Evolutionary conservation across 164 flowering plant genomes (phyloP).

Genomic region (Santalum album): DNA sequence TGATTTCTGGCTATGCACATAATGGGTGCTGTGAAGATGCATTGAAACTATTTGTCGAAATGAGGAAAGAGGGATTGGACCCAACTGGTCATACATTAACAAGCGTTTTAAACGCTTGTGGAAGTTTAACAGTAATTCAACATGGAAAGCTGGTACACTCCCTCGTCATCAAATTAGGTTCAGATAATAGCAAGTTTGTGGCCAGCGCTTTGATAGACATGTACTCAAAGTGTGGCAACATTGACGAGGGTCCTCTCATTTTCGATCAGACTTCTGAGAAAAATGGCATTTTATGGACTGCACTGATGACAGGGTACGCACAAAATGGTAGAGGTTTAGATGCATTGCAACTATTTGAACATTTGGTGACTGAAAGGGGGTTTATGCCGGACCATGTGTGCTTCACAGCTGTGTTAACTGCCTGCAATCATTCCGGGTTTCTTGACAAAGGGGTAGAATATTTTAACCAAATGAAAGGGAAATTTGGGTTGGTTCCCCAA

Average conservation of each 20-base stretch:
- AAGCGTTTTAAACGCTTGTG: conserved; percentile 37
- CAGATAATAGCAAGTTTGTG: conserved; percentile 25
- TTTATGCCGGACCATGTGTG: conserved; percentile 30
- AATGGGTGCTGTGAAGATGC: conserved; percentile 23
- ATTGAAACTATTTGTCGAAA: conserved; percentile 25
- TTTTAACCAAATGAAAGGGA: conserved; percentile 32
- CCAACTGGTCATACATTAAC: conserved; percentile 23
- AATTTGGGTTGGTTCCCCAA: conserved; percentile 34
- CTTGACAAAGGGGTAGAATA: conserved; percentile 32
- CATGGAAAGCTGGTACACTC: conserved; percentile 37
- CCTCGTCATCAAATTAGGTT: conserved; percentile 29
- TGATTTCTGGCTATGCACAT: not conserved
- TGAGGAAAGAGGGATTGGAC: conserved; percentile 15
- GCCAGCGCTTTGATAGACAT: conserved; percentile 37
- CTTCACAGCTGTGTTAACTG: conserved; percentile 43
- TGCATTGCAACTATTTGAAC: conserved; percentile 32
- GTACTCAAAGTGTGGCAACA: conserved; percentile 45
- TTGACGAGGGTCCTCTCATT: conserved; percentile 26
- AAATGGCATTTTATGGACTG: conserved; percentile 30
- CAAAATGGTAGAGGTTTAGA: conserved; percentile 34
- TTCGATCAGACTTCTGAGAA: conserved; percentile 21
- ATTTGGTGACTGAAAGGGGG: conserved; percentile 15
- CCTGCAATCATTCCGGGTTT: conserved; percentile 49
- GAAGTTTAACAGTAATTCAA: conserved; percentile 23
- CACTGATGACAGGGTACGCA: conserved; percentile 44